Evolutionary conservation across 805 yeast genomes (phyloP), one percentile per base, ranked within the genome.

Genomic region (Yarrowia divulgata): DNA sequence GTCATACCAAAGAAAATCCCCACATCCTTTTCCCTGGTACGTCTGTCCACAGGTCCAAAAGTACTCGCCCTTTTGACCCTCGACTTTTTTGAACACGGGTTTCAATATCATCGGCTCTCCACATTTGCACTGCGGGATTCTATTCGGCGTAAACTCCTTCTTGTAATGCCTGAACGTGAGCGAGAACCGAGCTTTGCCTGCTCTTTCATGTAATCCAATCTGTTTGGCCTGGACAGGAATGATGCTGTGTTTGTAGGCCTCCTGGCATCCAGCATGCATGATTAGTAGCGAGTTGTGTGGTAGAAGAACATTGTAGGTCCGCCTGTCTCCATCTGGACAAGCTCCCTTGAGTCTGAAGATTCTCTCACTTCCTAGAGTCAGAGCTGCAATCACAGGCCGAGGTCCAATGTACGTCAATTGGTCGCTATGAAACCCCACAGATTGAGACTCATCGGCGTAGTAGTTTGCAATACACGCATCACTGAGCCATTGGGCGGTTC

Each of bases 201-300:
- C 75, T 0, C 83, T 76, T 0, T 84, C 82, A 71, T 88, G 88
- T 0, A 78, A 72, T 18, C 81, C 79, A 2, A 86, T 76, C 8
- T 77, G 69, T 8, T 70, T 60, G 16, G 71, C 78, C 18, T 49
- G 78, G 7, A 77, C 77, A 0, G 87, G 80, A 5, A 85, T 85
- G 0, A 90, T 85, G 70, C 87, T 80, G 74, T 91, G 97, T 73
- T 87, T 89, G 75, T 79, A 90, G 64, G 85, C 85, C 72, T 90
- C 97, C 75, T 90, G 97, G 71, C 90, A 87, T 0, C 91, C 92
- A 0, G 91, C 89, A 70, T 88, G 87, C 96, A 90, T 90, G 2
- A 90, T 77, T 2, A 90, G 73, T 46, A 90, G 75, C 9, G 90
- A 83, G 74, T 90, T 90, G 75, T 90, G 93, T 0, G 91, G 89